Base-by-base conservation (phyloP, 192 early-diverging fungal species). In the Backusella morwellensis region DNA sequence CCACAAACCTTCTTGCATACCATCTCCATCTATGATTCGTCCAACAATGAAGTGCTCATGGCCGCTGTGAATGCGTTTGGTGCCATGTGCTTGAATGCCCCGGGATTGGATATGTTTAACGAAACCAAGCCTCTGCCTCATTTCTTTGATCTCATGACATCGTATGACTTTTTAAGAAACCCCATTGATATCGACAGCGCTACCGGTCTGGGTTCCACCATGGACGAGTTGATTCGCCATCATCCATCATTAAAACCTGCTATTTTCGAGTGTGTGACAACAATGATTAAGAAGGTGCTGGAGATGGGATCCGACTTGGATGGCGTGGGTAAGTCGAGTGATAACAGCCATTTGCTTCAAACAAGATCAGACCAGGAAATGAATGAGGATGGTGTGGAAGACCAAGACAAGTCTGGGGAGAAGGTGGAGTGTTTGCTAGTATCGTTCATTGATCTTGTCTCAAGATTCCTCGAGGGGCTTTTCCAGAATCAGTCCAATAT, bases 201-300 rank as follows among this genome's bases (percentile, higher is more conserved):
- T 1, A 89, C 92, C n/a, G 82, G 89, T 3, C 84, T 98, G 36
- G 98, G 97, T 35, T 90, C 89, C 34, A 87, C 91, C 0, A 89
- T 99, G 82, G 98, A 99, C 77, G 98, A 99, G 80, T 88, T 99
- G 26, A 93, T 98, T 77, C 92, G 98, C 17, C 98, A 99, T 82
- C 97, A 98, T 75, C 96, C 98, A 5, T 80, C 85, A 1, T 84
- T 98, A 41, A 95, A 95, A 80, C 87, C 88, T 0, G 79, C 80
- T n/a, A 87, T 96, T 36, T 89, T 97, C 82, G 77, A 84, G 6
- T 85, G 91, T 44, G 86, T 98, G 35, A 85, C 91, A 4, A 68
- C 73, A 19, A 91, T 95, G 86, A 84, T 97, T 52, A 82, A 93
- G 35, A 78, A 81, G 73, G 85, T 97, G 35, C 56, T 87, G 75